phyloP scores from a whole-genome alignment of 2,329 filamentous ascomycete genomes.

The Metarhizium sp. region DNA sequence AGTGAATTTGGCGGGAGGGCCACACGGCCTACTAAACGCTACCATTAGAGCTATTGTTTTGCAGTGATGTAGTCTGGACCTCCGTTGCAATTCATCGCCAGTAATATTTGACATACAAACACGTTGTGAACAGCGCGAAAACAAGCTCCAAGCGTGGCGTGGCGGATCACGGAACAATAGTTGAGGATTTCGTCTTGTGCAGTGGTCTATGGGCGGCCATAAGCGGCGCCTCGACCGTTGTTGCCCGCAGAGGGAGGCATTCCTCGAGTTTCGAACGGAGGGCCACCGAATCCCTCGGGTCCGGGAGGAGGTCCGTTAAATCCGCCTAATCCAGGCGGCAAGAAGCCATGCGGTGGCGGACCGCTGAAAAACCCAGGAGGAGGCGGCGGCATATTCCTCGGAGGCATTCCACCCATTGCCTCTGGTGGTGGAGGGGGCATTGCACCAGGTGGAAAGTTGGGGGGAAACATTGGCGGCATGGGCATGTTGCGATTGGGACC shows the following conservation, averaged over 20 bases:
- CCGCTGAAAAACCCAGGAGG: constrained; percentile 50
- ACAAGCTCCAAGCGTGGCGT: background rate
- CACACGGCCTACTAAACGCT: background rate
- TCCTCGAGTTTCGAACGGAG: constrained; percentile 45
- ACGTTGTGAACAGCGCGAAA: background rate
- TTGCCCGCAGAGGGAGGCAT: constrained; percentile 41
- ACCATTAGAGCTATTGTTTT: background rate
- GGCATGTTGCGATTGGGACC: constrained; percentile 31
- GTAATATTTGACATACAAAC: background rate
- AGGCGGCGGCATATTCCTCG: constrained; percentile 44
- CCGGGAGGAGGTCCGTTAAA: constrained; percentile 42
- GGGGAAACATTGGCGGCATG: constrained; percentile 50
- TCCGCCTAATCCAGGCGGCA: constrained; percentile 45
- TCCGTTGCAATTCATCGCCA: background rate
- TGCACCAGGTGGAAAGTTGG: constrained; percentile 46
- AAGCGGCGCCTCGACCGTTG: constrained; percentile 23
- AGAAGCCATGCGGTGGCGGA: constrained; percentile 40
- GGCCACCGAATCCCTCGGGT: constrained; percentile 36
- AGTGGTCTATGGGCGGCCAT: constrained; percentile 20
- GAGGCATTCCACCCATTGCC: constrained; percentile 38
- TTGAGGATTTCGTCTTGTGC: background rate
- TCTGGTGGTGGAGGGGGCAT: constrained; percentile 35
- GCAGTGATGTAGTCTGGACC: background rate
- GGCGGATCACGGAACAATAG: background rate
- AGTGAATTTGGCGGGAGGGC: background rate